Evolutionary conservation across 2,329 filamentous ascomycete species (phyloP).

Genomic region (Teratosphaeria nubilosa): DNA sequence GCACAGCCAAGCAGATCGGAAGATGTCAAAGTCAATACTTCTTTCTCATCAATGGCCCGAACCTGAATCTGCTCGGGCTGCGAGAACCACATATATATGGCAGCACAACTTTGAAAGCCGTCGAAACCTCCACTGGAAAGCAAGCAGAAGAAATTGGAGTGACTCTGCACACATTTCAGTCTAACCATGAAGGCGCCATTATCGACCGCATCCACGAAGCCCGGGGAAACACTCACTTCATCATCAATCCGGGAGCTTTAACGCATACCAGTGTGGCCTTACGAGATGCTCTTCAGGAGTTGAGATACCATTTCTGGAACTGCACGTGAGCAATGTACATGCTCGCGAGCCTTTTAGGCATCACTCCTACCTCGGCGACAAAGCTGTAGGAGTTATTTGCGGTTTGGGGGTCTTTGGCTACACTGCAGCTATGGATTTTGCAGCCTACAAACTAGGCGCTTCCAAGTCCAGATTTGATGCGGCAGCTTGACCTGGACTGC

Average conservation of each 20-base stretch:
- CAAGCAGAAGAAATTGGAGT: constrained; percentile 43
- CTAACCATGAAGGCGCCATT: constrained; percentile 67
- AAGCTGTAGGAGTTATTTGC: constrained; percentile 63
- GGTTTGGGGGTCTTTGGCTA: constrained; percentile 47
- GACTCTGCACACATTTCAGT: constrained; percentile 55
- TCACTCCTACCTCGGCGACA: constrained; percentile 65
- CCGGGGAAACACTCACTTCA: constrained; percentile 48
- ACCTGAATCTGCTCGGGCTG: constrained; percentile 69
- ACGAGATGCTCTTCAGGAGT: constrained; percentile 62
- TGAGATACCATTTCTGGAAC: constrained; percentile 62
- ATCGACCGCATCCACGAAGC: constrained; percentile 64
- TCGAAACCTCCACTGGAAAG: constrained; percentile 40
- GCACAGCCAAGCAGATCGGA: neutral
- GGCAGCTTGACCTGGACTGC: neutral
- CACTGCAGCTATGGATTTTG: constrained; percentile 36
- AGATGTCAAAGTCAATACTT: constrained; percentile 13
- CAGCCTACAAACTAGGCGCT: constrained; percentile 17
- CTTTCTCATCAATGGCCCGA: constrained; percentile 39
- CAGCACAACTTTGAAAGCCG: constrained; percentile 54
- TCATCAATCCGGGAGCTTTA: constrained; percentile 67
- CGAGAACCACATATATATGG: constrained; percentile 64
- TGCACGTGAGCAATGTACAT: constrained; percentile 70
- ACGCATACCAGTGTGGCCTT: constrained; percentile 70
- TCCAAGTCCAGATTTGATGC: neutral
- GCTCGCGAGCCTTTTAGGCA: constrained; percentile 57